These are phyloP conservation scores for Flueggea neowawraea DNA, from an alignment of 441 rosid species.

Conservation along the genomic window DNA sequence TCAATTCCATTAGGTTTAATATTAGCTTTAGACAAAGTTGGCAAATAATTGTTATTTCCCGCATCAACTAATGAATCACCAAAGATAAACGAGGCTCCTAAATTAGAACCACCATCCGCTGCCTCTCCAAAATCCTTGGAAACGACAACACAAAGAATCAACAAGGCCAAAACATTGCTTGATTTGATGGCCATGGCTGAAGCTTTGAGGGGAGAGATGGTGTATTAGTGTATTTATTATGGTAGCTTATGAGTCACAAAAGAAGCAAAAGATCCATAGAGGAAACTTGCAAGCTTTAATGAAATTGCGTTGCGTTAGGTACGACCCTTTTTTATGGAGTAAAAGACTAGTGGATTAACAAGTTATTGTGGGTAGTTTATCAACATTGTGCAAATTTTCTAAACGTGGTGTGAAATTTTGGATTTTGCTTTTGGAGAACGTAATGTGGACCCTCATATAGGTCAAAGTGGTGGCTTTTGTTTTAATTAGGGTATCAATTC, in stretches of 20 bases:
- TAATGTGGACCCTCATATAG: neutral
- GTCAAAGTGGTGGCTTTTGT: constrained; percentile 14
- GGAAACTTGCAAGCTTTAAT: constrained; percentile 44
- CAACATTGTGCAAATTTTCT: constrained; percentile 24
- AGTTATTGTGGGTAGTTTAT: constrained; percentile 41
- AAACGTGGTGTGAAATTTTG: constrained; percentile 16
- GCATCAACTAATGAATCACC: constrained; percentile 96
- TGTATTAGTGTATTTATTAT: constrained; percentile 11
- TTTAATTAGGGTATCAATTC: neutral
- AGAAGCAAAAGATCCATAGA: constrained; percentile 8
- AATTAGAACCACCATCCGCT: constrained; percentile 17
- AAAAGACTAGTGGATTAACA: neutral
- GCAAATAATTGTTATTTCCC: constrained; percentile 80
- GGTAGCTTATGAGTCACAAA: constrained; percentile 1
- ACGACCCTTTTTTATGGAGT: constrained; percentile 22
- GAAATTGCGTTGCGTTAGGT: constrained; percentile 41
- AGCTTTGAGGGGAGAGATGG: neutral
- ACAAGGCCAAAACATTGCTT: constrained; percentile 6
- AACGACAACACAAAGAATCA: constrained; percentile 18
- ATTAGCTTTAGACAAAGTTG: constrained; percentile 81
- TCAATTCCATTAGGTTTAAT: constrained; percentile 83
- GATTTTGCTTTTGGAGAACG: constrained; percentile 23
- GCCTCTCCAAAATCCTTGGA: constrained; percentile 20
- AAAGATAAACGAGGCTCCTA: constrained; percentile 80
- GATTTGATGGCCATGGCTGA: constrained; percentile 26